Evolutionary conservation across 176 grass and related monocot species (phyloP).

Genomic region (barley (Hordeum vulgare)): MorexV3_pseudomolecules_assembly NC_058522.1:320527357-320527856

Average conservation of each 20-base stretch:
- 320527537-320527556: neutral
- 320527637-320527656: constrained; percentile 56
- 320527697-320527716: constrained; percentile 93
- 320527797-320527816: neutral
- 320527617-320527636: constrained; percentile 51
- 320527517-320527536: neutral
- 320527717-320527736: constrained; percentile 71
- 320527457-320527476: neutral
- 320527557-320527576: neutral
- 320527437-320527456: neutral
- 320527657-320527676: constrained; percentile 63
- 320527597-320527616: neutral
- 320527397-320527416: neutral
- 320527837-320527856: constrained; percentile 86
- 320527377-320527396: neutral
- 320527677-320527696: constrained; percentile 77
- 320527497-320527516: neutral
- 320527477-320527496: neutral
- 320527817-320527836: constrained; percentile 97
- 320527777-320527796: neutral
- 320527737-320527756: constrained; percentile 34
- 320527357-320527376: neutral
- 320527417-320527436: neutral
- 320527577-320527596: neutral
- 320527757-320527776: neutral